Evolutionary conservation across 1,284 basidiomycete genomes (phyloP).

Genomic region (Moesziomyces globuligerus): DNA sequence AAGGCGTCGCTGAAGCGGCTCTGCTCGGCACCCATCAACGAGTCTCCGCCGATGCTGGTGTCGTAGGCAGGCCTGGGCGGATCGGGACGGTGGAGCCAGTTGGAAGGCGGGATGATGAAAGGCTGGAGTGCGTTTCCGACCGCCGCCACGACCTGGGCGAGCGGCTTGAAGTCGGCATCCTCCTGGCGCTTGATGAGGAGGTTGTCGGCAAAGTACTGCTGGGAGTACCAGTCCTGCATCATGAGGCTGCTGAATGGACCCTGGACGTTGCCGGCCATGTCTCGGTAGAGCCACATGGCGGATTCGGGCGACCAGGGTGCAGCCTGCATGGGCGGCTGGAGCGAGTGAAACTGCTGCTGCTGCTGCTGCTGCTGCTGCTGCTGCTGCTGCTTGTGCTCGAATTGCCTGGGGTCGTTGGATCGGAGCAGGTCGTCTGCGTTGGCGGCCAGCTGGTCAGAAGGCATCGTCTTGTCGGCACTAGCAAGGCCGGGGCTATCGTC

Average conservation of each 20-base stretch:
- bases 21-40: conserved; percentile 22
- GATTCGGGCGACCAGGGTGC: conserved; percentile 70
- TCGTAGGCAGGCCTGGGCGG: conserved; percentile 19
- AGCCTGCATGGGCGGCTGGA: conserved; percentile 15
- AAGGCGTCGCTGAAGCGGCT: conserved; percentile 34
- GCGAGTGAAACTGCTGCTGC: not conserved
- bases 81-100: conserved; percentile 32
- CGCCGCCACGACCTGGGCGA: conserved; percentile 66
- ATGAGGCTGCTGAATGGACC: conserved; percentile 90
- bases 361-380: conserved; percentile 26
- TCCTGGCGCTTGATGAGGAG: conserved; percentile 81
- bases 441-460: conserved; percentile 7
- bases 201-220: conserved; percentile 87
- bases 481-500: conserved; percentile 38
- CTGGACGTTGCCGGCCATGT: conserved; percentile 88
- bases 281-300: conserved; percentile 89
- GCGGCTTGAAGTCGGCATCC: conserved; percentile 66
- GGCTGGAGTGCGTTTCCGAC: conserved; percentile 64
- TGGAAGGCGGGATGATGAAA: conserved; percentile 65
- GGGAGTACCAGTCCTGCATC: conserved; percentile 97
- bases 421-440: conserved; percentile 27
- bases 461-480: conserved; percentile 1
- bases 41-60: conserved; percentile 12
- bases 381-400: no score
- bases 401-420: conserved; percentile 13